phyloP scores from a whole-genome alignment of 1,284 basidiomycete species.

The Pulveroboletus sp. region DNA sequence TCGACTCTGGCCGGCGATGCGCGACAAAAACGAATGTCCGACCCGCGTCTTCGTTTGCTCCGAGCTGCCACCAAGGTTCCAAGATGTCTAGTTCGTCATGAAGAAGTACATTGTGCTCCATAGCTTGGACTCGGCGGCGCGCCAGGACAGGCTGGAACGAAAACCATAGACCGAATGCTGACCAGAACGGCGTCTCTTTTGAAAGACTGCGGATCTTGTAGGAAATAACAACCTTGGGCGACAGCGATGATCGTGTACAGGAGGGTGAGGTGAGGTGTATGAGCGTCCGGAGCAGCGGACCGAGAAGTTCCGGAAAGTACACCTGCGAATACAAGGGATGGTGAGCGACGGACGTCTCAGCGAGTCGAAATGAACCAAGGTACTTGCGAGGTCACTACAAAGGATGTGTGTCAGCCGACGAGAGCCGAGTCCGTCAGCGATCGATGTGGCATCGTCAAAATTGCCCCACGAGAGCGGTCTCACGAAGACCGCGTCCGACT shows the following conservation, averaged over 20 bases:
- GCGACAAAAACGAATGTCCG: slow-evolving; percentile 63
- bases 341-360: not conserved
- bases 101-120: not conserved
- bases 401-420: slow-evolving; percentile 58
- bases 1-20: slow-evolving; percentile 55
- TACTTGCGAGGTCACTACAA: slow-evolving; percentile 73
- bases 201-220: slow-evolving; percentile 78
- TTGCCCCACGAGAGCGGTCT: slow-evolving; percentile 71
- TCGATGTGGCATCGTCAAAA: slow-evolving; percentile 39
- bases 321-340: slow-evolving; percentile 44
- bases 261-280: slow-evolving; percentile 62
- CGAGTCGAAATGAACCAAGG: not conserved
- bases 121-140: slow-evolving; percentile 9
- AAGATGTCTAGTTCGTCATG: slow-evolving; percentile 8
- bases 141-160: slow-evolving; percentile 61
- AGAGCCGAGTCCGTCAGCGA: slow-evolving; percentile 44
- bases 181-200: slow-evolving; percentile 83
- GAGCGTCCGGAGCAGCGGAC: slow-evolving; percentile 67
- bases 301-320: slow-evolving; percentile 74
- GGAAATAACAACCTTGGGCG: slow-evolving; percentile 52
- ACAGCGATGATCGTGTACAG: slow-evolving; percentile 28
- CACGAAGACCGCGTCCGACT: slow-evolving; percentile 36
- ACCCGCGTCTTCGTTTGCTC: slow-evolving; percentile 41
- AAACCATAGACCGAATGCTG: slow-evolving; percentile 83
- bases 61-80: slow-evolving; percentile 45